Percentiles rank a stretch among this genome's conserved stretches.
These are phyloP conservation scores for Tausonia pullulans DNA, from an alignment of 1,284 basidiomycete species.

Conservation along the genomic window DNA sequence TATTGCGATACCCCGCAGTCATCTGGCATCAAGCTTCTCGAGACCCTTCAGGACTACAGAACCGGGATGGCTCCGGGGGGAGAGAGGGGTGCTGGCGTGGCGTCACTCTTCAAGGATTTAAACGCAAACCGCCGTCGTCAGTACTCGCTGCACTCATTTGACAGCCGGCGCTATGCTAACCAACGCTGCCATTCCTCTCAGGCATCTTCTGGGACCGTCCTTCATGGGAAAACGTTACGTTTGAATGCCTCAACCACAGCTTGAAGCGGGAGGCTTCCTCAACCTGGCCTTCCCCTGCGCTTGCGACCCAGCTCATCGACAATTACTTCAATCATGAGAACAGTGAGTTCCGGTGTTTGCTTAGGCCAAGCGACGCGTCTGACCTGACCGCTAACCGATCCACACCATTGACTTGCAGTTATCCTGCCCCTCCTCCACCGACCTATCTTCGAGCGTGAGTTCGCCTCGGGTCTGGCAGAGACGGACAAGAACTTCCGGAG, in stretches of 20 bases:
- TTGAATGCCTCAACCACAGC: not conserved
- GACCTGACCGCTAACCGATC: too few species aligned
- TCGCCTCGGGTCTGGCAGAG: slow-evolving; percentile 48
- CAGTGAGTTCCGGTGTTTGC: slow-evolving; percentile 15
- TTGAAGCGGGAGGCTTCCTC: not conserved
- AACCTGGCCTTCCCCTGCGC: slow-evolving; percentile 40
- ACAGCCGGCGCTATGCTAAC: not conserved
- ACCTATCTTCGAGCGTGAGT: slow-evolving; percentile 54
- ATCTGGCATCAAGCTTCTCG: slow-evolving; percentile 5
- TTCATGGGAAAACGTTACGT: not conserved
- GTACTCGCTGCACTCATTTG: not conserved
- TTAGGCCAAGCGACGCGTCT: too few species aligned
- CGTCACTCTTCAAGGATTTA: too few species aligned
- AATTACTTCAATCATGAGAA: slow-evolving; percentile 58
- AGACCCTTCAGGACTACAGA: not conserved
- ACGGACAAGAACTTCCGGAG: slow-evolving; percentile 53
- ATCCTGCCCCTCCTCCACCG: slow-evolving; percentile 65
- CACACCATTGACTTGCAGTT: too few species aligned
- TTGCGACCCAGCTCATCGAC: slow-evolving; percentile 51
- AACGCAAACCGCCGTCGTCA: too few species aligned
- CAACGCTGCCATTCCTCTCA: not conserved
- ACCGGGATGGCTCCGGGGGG: too few species aligned
- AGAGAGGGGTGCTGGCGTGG: too few species aligned
- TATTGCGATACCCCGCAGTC: not conserved
- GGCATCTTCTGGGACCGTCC: not conserved